These are phyloP conservation scores for Elsinoe necatrix DNA, from an alignment of 2,329 filamentous ascomycete species.

Conservation along the genomic window DNA sequence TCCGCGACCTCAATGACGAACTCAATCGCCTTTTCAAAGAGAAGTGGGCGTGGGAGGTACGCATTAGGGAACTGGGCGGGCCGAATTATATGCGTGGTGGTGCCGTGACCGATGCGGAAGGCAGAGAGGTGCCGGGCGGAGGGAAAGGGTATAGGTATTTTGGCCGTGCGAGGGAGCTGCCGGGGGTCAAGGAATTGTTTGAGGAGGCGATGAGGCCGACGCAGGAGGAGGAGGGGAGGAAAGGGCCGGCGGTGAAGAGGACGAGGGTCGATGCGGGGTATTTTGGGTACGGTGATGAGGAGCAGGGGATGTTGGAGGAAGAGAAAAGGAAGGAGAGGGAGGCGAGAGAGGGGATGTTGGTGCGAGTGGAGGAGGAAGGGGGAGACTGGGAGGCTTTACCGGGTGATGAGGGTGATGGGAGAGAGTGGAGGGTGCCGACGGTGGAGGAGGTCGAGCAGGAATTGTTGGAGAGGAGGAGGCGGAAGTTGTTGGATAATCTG, in stretches of 20 bases:
- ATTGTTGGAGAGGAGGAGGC: slow-evolving; percentile 74
- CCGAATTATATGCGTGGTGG: slow-evolving; percentile 87
- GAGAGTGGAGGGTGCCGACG: slow-evolving; percentile 73
- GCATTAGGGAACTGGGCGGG: slow-evolving; percentile 90
- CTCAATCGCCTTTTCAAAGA: slow-evolving; percentile 99
- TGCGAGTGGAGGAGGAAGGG: slow-evolving; percentile 40
- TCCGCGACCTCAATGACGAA: slow-evolving; percentile 96
- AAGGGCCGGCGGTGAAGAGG: slow-evolving; percentile 60
- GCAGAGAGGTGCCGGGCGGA: slow-evolving; percentile 50
- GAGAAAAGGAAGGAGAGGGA: slow-evolving; percentile 78
- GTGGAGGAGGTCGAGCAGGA: slow-evolving; percentile 92
- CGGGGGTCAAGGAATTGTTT: slow-evolving; percentile 93
- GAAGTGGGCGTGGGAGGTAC: slow-evolving; percentile 98
- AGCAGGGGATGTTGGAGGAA: slow-evolving; percentile 69
- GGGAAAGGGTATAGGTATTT: slow-evolving; percentile 94
- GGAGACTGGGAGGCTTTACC: slow-evolving; percentile 71
- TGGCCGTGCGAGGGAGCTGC: slow-evolving; percentile 78
- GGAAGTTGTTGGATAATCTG: slow-evolving; percentile 76
- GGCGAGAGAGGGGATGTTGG: slow-evolving; percentile 54
- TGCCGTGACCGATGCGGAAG: slow-evolving; percentile 46
- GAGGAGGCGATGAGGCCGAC: slow-evolving; percentile 59
- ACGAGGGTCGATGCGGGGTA: slow-evolving; percentile 85
- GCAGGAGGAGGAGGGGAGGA: slow-evolving; percentile 49
- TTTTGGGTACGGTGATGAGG: slow-evolving; percentile 94
- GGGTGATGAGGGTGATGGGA: slow-evolving; percentile 75